Evolutionary conservation across 257 asterid species (phyloP), one percentile per base, ranked within the genome.

Genomic region (Nicotiana otophora): DNA sequence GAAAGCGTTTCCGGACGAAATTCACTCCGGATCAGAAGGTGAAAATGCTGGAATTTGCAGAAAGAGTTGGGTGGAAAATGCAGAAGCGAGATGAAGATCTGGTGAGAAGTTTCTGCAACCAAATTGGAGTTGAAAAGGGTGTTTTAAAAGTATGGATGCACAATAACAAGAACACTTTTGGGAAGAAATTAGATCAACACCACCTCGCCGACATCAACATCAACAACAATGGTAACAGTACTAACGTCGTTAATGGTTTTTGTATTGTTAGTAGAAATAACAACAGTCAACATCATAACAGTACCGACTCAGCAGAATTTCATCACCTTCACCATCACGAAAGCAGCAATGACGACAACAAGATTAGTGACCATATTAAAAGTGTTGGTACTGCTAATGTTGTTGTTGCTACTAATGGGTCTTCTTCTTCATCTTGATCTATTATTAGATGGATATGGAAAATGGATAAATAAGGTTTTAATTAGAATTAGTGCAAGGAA

Each of bases 121-220:
- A 91, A 51, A 82, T 90, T 55, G 93, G 93, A 0, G 93, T 95
- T 19, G 97, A 95, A 31, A 90, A 83, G 28, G 90, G 93, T 8
- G 98, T 95, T 4, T 87, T 95, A 66, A 95, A 93, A 72, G 98
- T 95, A 5, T 95, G 98, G 98, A 95, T 95, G 98, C 97, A 95
- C 34, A 95, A 95, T 84, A 93, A 95, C 89, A 95, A 93, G 87
- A 92, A 88, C 86, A 82, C 89, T 9, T 84, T 87, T 48, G 93
- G 92, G 1, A 90, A 90, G 26, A 92, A 83, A 75, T 75, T 12
- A 64, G 96, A 92, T 66, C 87, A 84, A n/a, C 77, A 83, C 60
- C 62, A 62, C 82, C 4, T 34, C 78, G 69, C 68, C 36, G 28
- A 79, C 79, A 20, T 46, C 19, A 69, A 48, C 69, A 10, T 54